Percentiles rank a stretch among this genome's conserved stretches.
phyloP scores from a whole-genome alignment of 2,329 filamentous ascomycete genomes.

The Aspergillus ochraceus region DNA sequence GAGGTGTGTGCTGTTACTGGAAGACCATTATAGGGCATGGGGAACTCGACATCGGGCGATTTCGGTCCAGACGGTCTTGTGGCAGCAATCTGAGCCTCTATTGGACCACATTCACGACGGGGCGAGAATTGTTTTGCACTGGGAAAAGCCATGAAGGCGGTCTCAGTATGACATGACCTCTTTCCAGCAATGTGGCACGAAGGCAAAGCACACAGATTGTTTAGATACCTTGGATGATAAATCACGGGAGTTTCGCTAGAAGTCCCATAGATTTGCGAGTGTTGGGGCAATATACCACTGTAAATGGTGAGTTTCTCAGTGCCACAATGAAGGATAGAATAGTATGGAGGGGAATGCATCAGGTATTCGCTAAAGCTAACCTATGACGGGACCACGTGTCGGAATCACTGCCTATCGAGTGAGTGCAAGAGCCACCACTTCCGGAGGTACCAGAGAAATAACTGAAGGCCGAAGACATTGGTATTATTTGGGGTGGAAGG shows the following conservation, averaged over 20 bases:
- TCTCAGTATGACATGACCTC: constrained; percentile 18
- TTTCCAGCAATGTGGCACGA: constrained; percentile 3
- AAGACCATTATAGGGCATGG: constrained; percentile 29
- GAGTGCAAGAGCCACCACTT: constrained; percentile 30
- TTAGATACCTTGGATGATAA: constrained; percentile 40
- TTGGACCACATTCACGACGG: constrained; percentile 27
- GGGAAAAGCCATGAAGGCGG: constrained; percentile 17
- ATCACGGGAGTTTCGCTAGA: constrained; percentile 30
- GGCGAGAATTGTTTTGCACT: constrained; percentile 34
- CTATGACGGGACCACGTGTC: constrained; percentile 36
- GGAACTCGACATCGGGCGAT: constrained; percentile 32
- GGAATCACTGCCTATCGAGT: constrained; percentile 30
- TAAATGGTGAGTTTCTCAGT: constrained; percentile 26
- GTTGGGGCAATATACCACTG: constrained; percentile 30
- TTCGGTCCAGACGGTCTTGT: constrained; percentile 6
- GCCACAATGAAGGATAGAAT: background rate
- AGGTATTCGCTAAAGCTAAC: constrained; percentile 29
- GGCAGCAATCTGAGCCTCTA: constrained; percentile 28
- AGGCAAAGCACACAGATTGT: constrained; percentile 5
- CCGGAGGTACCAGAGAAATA: constrained; percentile 32
- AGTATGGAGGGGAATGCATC: background rate
- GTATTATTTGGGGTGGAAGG: constrained; percentile 27
- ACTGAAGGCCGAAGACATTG: constrained; percentile 31
- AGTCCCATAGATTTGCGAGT: constrained; percentile 29
- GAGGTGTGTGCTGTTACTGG: constrained; percentile 29